Evolutionary conservation across 2,329 filamentous ascomycete genomes (phyloP).

Genomic region (Colletotrichum lini): DNA sequence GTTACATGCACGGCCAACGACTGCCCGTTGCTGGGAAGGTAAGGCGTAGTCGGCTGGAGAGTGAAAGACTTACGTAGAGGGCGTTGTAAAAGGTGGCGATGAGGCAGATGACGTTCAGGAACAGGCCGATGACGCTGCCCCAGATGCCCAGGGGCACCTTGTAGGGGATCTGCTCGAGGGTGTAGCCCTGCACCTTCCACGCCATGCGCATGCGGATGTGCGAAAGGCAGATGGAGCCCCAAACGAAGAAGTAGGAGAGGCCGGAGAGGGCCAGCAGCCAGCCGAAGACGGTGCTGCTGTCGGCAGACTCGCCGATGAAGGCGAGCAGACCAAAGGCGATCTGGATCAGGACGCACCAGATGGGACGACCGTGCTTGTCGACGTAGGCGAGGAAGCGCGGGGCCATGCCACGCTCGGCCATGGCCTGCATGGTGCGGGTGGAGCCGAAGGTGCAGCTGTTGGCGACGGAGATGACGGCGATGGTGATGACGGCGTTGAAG

Average conservation of each 20-base stretch:
- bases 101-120: slow-evolving; percentile 77
- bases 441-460: slow-evolving; percentile 67
- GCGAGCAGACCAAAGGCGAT: slow-evolving; percentile 72
- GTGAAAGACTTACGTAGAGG: slow-evolving; percentile 62
- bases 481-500: slow-evolving; percentile 66
- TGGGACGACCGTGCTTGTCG: slow-evolving; percentile 72
- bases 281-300: slow-evolving; percentile 66
- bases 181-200: slow-evolving; percentile 72
- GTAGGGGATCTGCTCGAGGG: slow-evolving; percentile 64
- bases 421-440: slow-evolving; percentile 65
- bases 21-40: neutral
- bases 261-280: slow-evolving; percentile 81
- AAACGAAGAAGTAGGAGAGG: slow-evolving; percentile 81
- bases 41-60: neutral
- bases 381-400: slow-evolving; percentile 72
- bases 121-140: slow-evolving; percentile 78
- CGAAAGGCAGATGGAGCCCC: slow-evolving; percentile 77
- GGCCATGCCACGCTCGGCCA: slow-evolving; percentile 65
- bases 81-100: slow-evolving; percentile 81
- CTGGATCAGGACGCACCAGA: slow-evolving; percentile 67
- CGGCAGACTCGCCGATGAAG: slow-evolving; percentile 59
- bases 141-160: slow-evolving; percentile 67
- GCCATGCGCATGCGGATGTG: slow-evolving; percentile 77
- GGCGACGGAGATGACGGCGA: slow-evolving; percentile 66
- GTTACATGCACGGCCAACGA: neutral